A percentile compares a stretch with the other conserved stretches of the same genome.
phyloP scores from a whole-genome alignment of 2,329 filamentous ascomycete genomes.

The Fusarium sp. region DNA sequence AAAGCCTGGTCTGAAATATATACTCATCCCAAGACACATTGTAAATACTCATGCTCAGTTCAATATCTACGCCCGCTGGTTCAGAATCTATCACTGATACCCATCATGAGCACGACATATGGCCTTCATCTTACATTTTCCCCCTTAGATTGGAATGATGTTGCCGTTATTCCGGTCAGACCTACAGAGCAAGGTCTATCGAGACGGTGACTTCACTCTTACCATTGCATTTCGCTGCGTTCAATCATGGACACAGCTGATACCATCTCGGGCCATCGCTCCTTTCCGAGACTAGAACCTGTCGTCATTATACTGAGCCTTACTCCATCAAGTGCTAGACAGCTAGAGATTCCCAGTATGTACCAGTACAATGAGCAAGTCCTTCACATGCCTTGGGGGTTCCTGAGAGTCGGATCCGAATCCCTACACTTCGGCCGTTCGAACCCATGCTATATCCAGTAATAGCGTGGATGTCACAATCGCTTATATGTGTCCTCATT shows the following conservation, averaged over 20 bases:
- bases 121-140: accelerated
- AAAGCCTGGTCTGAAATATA: not conserved
- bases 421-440: not conserved
- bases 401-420: not conserved
- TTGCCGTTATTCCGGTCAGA: not conserved
- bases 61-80: not conserved
- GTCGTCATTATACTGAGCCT: not conserved
- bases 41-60: not conserved
- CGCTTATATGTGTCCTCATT: not conserved
- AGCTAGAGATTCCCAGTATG: not conserved
- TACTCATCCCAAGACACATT: not conserved
- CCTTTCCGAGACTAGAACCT: not conserved
- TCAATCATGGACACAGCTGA: not conserved
- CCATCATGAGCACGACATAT: not conserved
- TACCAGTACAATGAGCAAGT: not conserved
- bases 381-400: not conserved
- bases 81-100: accelerated
- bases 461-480: not conserved
- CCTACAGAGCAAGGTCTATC: accelerated
- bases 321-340: accelerated
- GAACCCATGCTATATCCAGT: not conserved
- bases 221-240: not conserved
- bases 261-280: not conserved
- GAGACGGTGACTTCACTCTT: not conserved
- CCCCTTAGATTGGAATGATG: accelerated